These are phyloP conservation scores for Rhodosporidiobolus odoratus DNA, from an alignment of 768 basidiomycete species.

Conservation along the genomic window DNA sequence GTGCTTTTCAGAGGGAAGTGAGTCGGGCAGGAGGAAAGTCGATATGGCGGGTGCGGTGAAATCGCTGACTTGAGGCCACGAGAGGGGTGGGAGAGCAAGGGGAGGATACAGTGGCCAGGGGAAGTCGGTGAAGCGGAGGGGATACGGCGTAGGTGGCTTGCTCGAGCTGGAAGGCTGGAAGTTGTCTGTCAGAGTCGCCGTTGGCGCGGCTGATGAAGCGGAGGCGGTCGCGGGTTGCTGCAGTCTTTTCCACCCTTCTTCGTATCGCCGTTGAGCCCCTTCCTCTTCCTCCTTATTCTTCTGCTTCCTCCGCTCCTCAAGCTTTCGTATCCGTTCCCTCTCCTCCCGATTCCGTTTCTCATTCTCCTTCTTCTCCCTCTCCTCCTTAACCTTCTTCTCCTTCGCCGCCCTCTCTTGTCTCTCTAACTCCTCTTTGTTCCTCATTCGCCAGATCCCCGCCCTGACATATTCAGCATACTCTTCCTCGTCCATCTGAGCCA, in stretches of 20 bases:
- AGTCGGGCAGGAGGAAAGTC: conserved; percentile 27
- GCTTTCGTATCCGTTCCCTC: conserved; percentile 9
- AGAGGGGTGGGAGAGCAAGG: conserved; percentile 31
- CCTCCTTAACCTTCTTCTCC: conserved; percentile 6
- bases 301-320: conserved; percentile 10
- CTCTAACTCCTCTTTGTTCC: conserved; percentile 38
- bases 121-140: conserved; percentile 38
- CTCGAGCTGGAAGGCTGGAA: neutral
- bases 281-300: conserved; percentile 20
- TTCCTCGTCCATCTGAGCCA: conserved; percentile 38
- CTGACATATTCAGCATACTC: conserved; percentile 42
- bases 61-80: conserved; percentile 23
- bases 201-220: neutral
- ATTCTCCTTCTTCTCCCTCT: conserved; percentile 16
- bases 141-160: neutral
- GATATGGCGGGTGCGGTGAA: conserved; percentile 16
- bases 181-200: too few species aligned
- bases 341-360: conserved; percentile 6
- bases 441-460: conserved; percentile 38
- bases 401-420: conserved; percentile 7
- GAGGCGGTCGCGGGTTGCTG: neutral
- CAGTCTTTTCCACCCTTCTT: conserved; percentile 20
- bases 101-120: conserved; percentile 38
- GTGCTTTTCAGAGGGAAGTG: conserved; percentile 12
- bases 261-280: conserved; percentile 23